Base-by-base conservation (phyloP, 1,139 yeast species). In the Candida sanyaensis region DNA sequence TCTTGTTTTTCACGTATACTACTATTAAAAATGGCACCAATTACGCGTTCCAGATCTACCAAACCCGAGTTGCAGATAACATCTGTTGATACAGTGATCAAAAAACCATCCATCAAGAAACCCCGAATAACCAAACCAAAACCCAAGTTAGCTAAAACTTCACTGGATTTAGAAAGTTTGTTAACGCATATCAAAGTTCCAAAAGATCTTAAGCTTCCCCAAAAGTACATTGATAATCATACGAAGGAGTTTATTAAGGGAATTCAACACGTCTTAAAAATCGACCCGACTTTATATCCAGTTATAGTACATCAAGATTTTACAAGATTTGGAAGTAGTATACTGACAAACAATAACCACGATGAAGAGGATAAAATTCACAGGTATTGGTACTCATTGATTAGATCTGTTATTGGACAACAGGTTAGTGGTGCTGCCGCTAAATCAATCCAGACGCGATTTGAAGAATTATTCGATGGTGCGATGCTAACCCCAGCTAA, bases 341-440 rank as follows among this genome's bases (percentile, higher is more conserved):
- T 13, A 44, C 54, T 55, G 10, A 40, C 37, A 29, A 42, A 43
- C 9, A 26, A 44, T 9, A 47, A 44, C 33, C 27, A 42, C n/a
- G 17, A 34, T 37, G 12, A 47, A 23, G 43, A 37, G 8, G 45
- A 54, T 55, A 58, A 54, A 60, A 75, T 61, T 71, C 72, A 56
- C 63, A 68, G 52, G 21, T 74, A 74, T 54, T 75, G 80, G 80
- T 60, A 66, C 41, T 57, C 71, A 32, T 59, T 75, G 40, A 57
- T 75, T 0, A 54, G 63, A 57, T 79, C 68, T 61, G 78, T 90
- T 6, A 78, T 88, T 12, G 80, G 88, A 1, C 97, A 91, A 66
- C 97, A 91, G 62, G 85, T 91, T 5, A 86, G 93, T 55, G 96
- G 96, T 1, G 77, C 83, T 0, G 95, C 97, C 0, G 97, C 97